phyloP scores from a whole-genome alignment of 306 rosid genomes.

The Amphicarpaea edgeworthii region DNA sequence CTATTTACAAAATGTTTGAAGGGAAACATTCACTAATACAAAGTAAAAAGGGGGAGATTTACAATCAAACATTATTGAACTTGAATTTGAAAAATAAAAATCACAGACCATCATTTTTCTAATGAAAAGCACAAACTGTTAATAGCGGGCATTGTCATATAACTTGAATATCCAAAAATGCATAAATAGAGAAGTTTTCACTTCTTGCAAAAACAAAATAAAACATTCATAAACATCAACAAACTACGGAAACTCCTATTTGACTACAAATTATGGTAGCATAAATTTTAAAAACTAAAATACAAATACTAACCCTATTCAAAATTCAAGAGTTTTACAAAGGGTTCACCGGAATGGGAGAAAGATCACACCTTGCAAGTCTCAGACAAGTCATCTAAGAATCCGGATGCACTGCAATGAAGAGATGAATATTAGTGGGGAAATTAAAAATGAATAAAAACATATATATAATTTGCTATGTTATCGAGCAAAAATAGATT shows the following conservation, averaged over 20 bases:
- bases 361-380: constrained; percentile 46
- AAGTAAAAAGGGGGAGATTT: background rate
- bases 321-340: background rate
- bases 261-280: background rate
- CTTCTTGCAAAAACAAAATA: background rate
- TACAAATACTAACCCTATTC: background rate
- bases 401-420: constrained; percentile 40
- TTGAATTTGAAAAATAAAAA: constrained; percentile 12
- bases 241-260: background rate
- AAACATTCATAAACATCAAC: constrained; percentile 20
- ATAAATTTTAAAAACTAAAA: background rate
- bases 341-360: constrained; percentile 9
- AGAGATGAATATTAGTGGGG: constrained; percentile 15
- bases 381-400: constrained; percentile 38
- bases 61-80: constrained; percentile 43
- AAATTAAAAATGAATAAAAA: background rate
- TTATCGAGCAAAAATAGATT: constrained; percentile 6
- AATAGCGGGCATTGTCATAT: constrained; percentile 24
- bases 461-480: background rate
- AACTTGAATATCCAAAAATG: background rate
- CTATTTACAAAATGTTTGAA: background rate
- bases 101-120: constrained; percentile 39
- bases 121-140: constrained; percentile 7
- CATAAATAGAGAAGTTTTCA: constrained; percentile 1
- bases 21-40: constrained; percentile 24